Conservation (phyloP, 305 asterid species). For the Solanum hybrid region DNA sequence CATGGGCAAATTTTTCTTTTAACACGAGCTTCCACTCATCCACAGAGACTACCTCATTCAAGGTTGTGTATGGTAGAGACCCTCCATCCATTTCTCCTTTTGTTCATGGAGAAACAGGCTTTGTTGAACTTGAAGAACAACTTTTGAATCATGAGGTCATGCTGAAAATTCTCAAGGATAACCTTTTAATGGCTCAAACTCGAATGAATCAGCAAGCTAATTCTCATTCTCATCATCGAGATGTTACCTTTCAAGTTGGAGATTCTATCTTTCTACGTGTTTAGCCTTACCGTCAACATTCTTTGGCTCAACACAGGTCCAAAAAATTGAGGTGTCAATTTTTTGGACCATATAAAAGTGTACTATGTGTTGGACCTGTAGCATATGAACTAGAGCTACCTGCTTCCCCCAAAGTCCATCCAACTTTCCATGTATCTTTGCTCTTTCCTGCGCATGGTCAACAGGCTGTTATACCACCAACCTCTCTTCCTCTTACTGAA, state of each 20-base stretch:
- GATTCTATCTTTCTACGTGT: not conserved
- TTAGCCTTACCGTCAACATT: not conserved
- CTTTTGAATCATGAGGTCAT: not conserved
- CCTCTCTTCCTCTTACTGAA: not conserved
- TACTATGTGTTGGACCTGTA: not conserved
- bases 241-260: not conserved
- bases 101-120: not conserved
- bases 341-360: not conserved
- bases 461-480: not conserved
- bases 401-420: not conserved
- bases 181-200: not conserved
- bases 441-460: not conserved
- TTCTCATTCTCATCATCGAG: not conserved
- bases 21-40: not conserved
- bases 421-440: not conserved
- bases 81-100: not conserved
- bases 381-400: not conserved
- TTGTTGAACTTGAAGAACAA: not conserved
- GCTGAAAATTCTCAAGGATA: not conserved
- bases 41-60: not conserved
- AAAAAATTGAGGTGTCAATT: not conserved
- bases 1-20: not conserved
- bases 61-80: not conserved
- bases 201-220: not conserved
- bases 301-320: not conserved